Conservation (phyloP, 2,329 filamentous ascomycete species). For the Westerdykella sp. region DNA sequence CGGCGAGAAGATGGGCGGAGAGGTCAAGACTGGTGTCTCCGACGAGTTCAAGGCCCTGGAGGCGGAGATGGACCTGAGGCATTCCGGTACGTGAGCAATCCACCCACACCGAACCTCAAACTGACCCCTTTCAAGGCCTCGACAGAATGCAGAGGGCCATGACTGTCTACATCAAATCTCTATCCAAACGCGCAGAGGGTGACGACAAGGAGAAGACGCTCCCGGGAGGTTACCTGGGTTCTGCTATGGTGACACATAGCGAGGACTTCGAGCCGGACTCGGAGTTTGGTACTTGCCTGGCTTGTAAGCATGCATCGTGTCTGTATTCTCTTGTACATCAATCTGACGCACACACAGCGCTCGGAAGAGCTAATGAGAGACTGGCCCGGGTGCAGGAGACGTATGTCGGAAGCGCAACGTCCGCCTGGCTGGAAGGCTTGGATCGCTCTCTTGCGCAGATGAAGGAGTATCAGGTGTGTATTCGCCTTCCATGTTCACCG, state of each 20-base stretch:
- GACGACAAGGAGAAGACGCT: conserved; percentile 85
- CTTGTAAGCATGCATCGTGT: conserved; percentile 46
- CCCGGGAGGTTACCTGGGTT: conserved; percentile 71
- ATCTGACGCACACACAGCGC: conserved; percentile 41
- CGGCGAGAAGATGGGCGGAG: conserved; percentile 89
- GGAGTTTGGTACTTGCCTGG: conserved; percentile 82
- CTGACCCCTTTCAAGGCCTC: conserved; percentile 57
- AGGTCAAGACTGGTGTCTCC: conserved; percentile 77
- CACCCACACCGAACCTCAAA: conserved; percentile 2
- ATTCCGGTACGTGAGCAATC: conserved; percentile 60
- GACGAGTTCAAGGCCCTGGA: conserved; percentile 91
- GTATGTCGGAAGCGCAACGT: conserved; percentile 70
- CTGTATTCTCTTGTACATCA: background rate
- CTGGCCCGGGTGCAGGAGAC: conserved; percentile 79
- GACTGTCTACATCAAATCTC: conserved; percentile 78
- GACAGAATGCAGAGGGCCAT: conserved; percentile 83
- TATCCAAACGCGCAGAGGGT: conserved; percentile 74
- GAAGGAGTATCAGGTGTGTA: conserved; percentile 88
- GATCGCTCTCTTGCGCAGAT: conserved; percentile 87
- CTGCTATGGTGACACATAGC: conserved; percentile 80
- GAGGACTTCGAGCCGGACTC: conserved; percentile 90
- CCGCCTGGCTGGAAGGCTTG: conserved; percentile 83
- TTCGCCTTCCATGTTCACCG: background rate
- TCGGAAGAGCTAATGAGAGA: conserved; percentile 83
- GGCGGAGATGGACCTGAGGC: conserved; percentile 79